These are phyloP conservation scores for Neopestalotiopsis sp. DNA, from an alignment of 2,329 filamentous ascomycete species.

Conservation along the genomic window DNA sequence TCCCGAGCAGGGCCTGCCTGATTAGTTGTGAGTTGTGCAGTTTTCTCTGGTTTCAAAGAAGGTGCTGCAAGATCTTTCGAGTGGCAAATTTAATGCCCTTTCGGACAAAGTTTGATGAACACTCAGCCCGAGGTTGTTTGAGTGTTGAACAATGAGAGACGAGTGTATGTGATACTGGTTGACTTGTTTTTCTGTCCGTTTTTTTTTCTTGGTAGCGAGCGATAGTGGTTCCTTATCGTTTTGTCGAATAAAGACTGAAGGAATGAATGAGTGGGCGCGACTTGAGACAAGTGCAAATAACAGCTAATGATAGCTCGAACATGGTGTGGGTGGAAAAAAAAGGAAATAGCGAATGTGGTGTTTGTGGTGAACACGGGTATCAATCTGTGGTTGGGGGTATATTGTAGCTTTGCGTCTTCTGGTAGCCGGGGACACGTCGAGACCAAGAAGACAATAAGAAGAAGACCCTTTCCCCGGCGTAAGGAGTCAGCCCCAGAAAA, in stretches of 20 bases:
- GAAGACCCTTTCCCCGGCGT: background rate
- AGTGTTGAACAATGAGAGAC: too few species aligned
- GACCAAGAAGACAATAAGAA: background rate
- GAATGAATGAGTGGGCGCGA: too few species aligned
- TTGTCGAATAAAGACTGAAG: too few species aligned
- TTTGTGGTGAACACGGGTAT: slow-evolving; percentile 9
- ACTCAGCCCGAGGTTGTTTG: too few species aligned
- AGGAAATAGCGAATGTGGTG: slow-evolving; percentile 14
- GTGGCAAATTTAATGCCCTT: too few species aligned
- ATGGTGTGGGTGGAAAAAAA: background rate
- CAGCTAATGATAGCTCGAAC: background rate
- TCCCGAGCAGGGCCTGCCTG: background rate
- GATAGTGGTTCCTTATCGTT: background rate
- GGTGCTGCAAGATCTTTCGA: too few species aligned
- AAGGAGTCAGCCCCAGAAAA: background rate
- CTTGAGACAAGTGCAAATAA: background rate
- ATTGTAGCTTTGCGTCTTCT: background rate
- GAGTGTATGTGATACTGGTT: too few species aligned
- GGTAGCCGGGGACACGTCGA: too few species aligned
- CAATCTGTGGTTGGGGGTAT: slow-evolving; percentile 15
- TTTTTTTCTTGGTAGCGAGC: background rate
- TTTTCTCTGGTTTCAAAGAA: too few species aligned
- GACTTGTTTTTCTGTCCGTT: background rate
- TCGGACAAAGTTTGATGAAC: too few species aligned
- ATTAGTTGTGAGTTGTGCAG: background rate